A percentile compares a stretch with the other conserved stretches of the same genome.
Evolutionary conservation across 1,284 basidiomycete genomes (phyloP).

Genomic region (Ganoderma sp.): DNA sequence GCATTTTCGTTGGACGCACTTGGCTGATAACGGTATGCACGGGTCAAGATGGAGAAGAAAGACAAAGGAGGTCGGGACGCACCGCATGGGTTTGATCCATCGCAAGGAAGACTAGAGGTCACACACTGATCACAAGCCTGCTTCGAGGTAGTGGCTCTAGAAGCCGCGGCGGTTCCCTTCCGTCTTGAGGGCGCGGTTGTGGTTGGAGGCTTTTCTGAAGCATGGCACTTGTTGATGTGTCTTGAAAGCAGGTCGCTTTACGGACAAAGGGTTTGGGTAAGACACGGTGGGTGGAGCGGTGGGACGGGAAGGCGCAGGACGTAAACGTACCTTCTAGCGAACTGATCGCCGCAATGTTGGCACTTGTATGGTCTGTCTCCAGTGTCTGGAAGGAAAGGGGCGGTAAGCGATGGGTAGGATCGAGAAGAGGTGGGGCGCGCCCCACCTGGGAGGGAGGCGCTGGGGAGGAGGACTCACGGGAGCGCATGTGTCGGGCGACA

Average conservation of each 20-base stretch:
- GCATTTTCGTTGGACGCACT: conserved; percentile 76
- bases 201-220: conserved; percentile 67
- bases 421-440: conserved; percentile 25
- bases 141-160: conserved; percentile 76
- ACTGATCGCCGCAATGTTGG: conserved; percentile 87
- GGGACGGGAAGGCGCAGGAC: background rate
- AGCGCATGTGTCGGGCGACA: conserved; percentile 89
- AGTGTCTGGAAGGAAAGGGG: conserved; percentile 63
- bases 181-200: conserved; percentile 51
- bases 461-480: conserved; percentile 62
- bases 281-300: conserved; percentile 14
- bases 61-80: conserved; percentile 43
- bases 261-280: conserved; percentile 7
- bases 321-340: conserved; percentile 75
- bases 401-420: conserved; percentile 30
- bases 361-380: conserved; percentile 92
- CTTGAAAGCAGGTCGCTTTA: conserved; percentile 82
- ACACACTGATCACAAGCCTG: conserved; percentile 90
- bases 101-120: conserved; percentile 79
- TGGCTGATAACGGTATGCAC: conserved; percentile 53
- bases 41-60: conserved; percentile 16
- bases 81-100: conserved; percentile 83
- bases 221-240: conserved; percentile 90
- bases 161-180: conserved; percentile 65
- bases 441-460: conserved; percentile 28